A percentile compares a stretch with the other conserved stretches of the same genome.
Evolutionary conservation across 371 early-diverging fungal species (phyloP).

Genomic region (Rhizomucor pusillus): DNA sequence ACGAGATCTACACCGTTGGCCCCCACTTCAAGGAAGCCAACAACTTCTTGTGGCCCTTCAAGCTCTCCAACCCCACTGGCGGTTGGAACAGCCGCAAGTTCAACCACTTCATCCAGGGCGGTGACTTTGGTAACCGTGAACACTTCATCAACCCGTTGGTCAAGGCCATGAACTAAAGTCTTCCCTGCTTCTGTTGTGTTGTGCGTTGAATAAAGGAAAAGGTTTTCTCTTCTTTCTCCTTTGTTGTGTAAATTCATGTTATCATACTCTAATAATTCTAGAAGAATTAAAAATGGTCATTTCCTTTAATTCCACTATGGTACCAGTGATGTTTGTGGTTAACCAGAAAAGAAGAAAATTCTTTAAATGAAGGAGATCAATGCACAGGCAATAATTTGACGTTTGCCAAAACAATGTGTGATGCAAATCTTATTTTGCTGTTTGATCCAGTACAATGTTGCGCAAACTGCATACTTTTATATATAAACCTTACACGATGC

Average conservation of each 20-base stretch:
- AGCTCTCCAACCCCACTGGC: constrained; percentile 97
- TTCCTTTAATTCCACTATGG: too few relatives aligned
- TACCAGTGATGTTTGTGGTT: not conserved
- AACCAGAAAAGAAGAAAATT: too few relatives aligned
- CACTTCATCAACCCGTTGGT: constrained; percentile 95
- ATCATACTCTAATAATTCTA: too few relatives aligned
- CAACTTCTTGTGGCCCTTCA: constrained; percentile 99
- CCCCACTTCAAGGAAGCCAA: constrained; percentile 87
- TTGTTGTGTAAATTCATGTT: too few relatives aligned
- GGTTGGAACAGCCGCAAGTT: constrained; percentile 96
- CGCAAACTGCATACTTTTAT: too few relatives aligned
- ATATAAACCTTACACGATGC: too few relatives aligned
- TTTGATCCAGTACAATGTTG: too few relatives aligned
- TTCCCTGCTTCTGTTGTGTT: not conserved
- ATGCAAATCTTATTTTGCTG: too few relatives aligned
- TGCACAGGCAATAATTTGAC: too few relatives aligned
- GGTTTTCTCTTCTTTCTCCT: not conserved
- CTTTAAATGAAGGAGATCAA: too few relatives aligned
- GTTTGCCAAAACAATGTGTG: too few relatives aligned
- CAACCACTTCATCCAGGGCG: constrained; percentile 97
- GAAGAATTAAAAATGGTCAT: too few relatives aligned
- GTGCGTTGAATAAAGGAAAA: not conserved
- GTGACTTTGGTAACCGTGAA: constrained; percentile 98
- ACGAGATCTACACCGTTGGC: constrained; percentile 99
- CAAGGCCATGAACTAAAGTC: constrained; percentile 94